A percentile compares a stretch with the other conserved stretches of the same genome.
phyloP scores from a whole-genome alignment of 208 protist species.

The Acanthamoeba royreba region DNA sequence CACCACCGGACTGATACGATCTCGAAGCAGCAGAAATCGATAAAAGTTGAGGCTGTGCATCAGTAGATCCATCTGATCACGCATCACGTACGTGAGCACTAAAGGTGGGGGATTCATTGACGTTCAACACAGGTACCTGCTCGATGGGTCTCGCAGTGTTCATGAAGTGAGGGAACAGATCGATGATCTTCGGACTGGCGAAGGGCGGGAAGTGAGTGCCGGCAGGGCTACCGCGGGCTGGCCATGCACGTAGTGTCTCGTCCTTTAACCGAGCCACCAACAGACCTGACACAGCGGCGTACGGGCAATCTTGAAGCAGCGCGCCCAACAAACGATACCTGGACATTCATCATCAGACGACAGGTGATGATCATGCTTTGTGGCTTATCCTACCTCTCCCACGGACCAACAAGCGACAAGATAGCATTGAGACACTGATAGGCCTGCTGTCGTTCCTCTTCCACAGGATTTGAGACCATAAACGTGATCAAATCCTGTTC shows the following conservation, averaged over 20 bases:
- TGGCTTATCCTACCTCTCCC: background rate
- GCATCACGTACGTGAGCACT: background rate
- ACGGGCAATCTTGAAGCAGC: conserved; percentile 34
- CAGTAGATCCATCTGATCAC: background rate
- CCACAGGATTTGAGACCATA: background rate
- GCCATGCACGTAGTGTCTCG: conserved; percentile 25
- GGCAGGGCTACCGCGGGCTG: background rate
- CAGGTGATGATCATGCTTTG: no score
- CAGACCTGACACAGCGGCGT: conserved; percentile 12
- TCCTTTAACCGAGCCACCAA: conserved; percentile 12
- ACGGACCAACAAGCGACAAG: background rate
- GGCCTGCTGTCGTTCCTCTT: background rate
- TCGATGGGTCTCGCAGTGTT: background rate
- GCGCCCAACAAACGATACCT: background rate
- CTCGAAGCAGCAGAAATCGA: background rate
- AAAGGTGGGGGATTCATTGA: no score
- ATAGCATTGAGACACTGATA: background rate
- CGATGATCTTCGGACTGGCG: conserved; percentile 12
- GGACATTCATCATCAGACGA: background rate
- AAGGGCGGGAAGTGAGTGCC: background rate
- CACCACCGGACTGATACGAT: background rate
- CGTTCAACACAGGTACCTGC: no score
- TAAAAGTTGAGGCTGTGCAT: conserved; percentile 38
- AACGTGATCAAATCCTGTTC: conserved; percentile 32
- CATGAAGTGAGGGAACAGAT: conserved; percentile 46